Evolutionary conservation across 192 early-diverging fungal species (phyloP).

Genomic region (Umbelopsis ramanniana): DNA sequence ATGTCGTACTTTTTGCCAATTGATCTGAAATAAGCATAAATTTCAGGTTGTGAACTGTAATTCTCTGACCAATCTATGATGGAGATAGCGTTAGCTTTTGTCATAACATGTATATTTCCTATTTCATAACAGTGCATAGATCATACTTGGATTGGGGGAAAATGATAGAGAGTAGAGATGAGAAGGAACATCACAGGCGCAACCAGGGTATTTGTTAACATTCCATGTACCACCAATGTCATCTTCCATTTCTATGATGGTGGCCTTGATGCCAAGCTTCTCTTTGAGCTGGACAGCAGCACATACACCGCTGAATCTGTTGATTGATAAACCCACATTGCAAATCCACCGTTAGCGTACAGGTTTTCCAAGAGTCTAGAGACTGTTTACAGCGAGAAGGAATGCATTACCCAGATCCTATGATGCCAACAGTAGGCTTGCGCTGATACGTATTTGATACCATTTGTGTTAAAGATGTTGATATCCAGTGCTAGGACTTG

Average conservation of each 20-base stretch:
- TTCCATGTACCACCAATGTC: slow-evolving; percentile 62
- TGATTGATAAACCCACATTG: not conserved
- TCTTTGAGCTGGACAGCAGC: slow-evolving; percentile 54
- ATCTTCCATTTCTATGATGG: slow-evolving; percentile 48
- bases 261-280: slow-evolving; percentile 44
- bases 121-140: not conserved
- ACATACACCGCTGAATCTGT: slow-evolving; percentile 52
- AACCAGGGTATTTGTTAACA: slow-evolving; percentile 47
- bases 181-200: slow-evolving; percentile 47
- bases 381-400: not conserved
- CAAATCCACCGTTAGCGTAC: not conserved
- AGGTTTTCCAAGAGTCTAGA: no score
- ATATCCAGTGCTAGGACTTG: not conserved
- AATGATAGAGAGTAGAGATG: slow-evolving; percentile 49
- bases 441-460: slow-evolving; percentile 9
- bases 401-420: slow-evolving; percentile 45
- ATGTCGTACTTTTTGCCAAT: slow-evolving; percentile 42
- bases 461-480: slow-evolving; percentile 16
- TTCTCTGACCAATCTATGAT: slow-evolving; percentile 39
- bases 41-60: slow-evolving; percentile 44
- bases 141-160: slow-evolving; percentile 43
- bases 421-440: slow-evolving; percentile 44
- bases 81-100: not conserved
- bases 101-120: not conserved
- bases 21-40: slow-evolving; percentile 43